Evolutionary conservation across 176 grass and related monocot genomes (phyloP).

Genomic region (Oryza glumipatula): DNA sequence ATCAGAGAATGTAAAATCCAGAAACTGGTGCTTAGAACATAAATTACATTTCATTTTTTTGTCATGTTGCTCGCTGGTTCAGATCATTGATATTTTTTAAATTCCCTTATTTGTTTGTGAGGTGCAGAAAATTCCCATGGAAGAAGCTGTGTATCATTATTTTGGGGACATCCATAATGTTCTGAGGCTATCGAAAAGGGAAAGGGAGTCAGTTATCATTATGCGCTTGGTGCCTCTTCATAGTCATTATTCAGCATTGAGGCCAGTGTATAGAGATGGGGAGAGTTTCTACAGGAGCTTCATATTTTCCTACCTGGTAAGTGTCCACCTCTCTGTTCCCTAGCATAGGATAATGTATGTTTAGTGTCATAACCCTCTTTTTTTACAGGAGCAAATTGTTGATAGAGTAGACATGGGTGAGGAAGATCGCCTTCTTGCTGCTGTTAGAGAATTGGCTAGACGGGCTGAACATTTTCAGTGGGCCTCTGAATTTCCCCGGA

Average conservation of each 20-base stretch:
- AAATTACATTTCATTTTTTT: too few relatives aligned
- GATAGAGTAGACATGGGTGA: slow-evolving; percentile 39
- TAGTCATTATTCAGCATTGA: slow-evolving; percentile 18
- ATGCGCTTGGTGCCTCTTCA: neutral
- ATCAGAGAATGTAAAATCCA: neutral
- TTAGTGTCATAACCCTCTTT: slow-evolving; percentile 26
- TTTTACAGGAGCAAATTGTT: slow-evolving; percentile 55
- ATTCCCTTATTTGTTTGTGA: slow-evolving; percentile 5
- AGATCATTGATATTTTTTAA: too few relatives aligned
- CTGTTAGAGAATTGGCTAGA: slow-evolving; percentile 1
- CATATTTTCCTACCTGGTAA: slow-evolving; percentile 58
- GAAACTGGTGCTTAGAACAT: neutral
- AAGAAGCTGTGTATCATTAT: neutral
- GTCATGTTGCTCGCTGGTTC: too few relatives aligned
- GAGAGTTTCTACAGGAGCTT: slow-evolving; percentile 62
- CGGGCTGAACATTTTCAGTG: too few relatives aligned
- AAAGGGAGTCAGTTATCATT: too few relatives aligned
- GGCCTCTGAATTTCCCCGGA: too few relatives aligned
- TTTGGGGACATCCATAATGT: neutral
- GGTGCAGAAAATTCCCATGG: slow-evolving; percentile 31
- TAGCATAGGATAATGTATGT: slow-evolving; percentile 22
- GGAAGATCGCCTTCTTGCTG: slow-evolving; percentile 41
- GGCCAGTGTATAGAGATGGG: slow-evolving; percentile 40
- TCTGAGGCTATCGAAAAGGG: too few relatives aligned
- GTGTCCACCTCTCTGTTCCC: slow-evolving; percentile 12